Evolutionary conservation across 352 stramenopile species (phyloP).

Genomic region (Phytopythium kandeliae): DNA sequence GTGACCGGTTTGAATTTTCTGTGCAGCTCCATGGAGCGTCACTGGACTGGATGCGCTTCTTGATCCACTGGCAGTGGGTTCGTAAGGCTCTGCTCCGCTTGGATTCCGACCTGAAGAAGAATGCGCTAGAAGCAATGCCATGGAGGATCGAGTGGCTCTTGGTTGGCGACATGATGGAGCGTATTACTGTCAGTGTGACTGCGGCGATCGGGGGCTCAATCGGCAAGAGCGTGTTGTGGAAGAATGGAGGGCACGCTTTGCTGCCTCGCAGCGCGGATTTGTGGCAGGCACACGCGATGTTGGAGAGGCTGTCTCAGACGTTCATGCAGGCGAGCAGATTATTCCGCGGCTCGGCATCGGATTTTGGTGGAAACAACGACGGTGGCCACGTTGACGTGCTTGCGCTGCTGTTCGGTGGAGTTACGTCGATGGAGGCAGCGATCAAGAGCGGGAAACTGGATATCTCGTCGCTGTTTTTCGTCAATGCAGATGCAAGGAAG

Average conservation of each 20-base stretch:
- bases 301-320: conserved; percentile 56
- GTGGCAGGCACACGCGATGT: conserved; percentile 66
- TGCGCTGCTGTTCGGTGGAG: conserved; percentile 66
- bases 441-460: conserved; percentile 76
- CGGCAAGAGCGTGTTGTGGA: conserved; percentile 89
- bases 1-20: conserved; percentile 72
- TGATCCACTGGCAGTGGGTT: conserved; percentile 79
- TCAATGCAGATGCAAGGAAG: conserved; percentile 51
- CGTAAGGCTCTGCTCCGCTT: conserved; percentile 55
- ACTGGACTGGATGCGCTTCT: conserved; percentile 78
- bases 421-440: conserved; percentile 66
- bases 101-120: conserved; percentile 14
- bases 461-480: conserved; percentile 72
- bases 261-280: conserved; percentile 54
- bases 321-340: conserved; percentile 41
- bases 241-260: conserved; percentile 85
- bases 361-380: conserved; percentile 2
- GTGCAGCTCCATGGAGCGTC: conserved; percentile 49
- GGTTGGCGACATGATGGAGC: conserved; percentile 64
- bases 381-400: conserved; percentile 55
- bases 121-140: not conserved
- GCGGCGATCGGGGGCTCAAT: conserved; percentile 57
- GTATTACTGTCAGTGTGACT: conserved; percentile 66
- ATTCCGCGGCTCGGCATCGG: conserved; percentile 4
- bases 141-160: conserved; percentile 32